Percentiles rank a stretch among this genome's conserved stretches.
phyloP scores from a whole-genome alignment of 192 early-diverging fungal species.

The Coemansia sp. region DNA sequence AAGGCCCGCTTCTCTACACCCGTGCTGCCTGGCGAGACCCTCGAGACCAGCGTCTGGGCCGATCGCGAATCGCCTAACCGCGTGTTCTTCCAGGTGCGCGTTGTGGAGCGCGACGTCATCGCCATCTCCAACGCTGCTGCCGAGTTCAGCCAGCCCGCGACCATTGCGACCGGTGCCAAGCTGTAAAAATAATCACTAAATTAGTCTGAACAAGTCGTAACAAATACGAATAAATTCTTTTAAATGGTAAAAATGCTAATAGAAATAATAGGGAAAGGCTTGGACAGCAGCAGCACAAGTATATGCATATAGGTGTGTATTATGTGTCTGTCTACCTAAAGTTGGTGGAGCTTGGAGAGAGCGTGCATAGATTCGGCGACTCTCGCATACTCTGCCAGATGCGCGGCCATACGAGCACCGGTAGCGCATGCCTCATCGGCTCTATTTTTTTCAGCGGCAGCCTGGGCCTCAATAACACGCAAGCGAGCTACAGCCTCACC shows the following conservation, averaged over 20 bases:
- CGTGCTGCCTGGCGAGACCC: conserved; percentile 95
- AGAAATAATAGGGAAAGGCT: too few relatives aligned
- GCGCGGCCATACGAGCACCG: conserved; percentile 11
- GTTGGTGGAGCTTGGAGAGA: conserved; percentile 7
- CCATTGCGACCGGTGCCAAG: conserved; percentile 21
- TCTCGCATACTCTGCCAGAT: conserved; percentile 24
- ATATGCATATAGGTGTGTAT: too few relatives aligned
- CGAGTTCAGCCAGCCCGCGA: conserved; percentile 56
- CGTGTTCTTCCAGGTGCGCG: conserved; percentile 90
- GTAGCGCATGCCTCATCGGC: conserved; percentile 14
- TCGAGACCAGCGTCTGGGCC: conserved; percentile 95
- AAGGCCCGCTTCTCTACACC: conserved; percentile 88
- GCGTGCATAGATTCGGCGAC: conserved; percentile 21
- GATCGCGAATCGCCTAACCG: conserved; percentile 70
- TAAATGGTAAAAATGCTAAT: too few relatives aligned
- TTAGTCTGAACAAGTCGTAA: too few relatives aligned
- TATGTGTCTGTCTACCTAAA: too few relatives aligned
- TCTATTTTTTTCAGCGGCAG: conserved; percentile 9
- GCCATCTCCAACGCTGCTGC: conserved; percentile 91
- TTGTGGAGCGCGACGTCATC: conserved; percentile 89
- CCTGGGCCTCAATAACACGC: conserved; percentile 22
- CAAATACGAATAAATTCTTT: too few relatives aligned
- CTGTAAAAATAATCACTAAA: conserved; percentile 35
- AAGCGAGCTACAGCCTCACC: conserved; percentile 29
- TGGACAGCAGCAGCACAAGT: too few relatives aligned